Evolutionary conservation across 2,329 filamentous ascomycete genomes (phyloP), one percentile per base, ranked within the genome.

Genomic region (Fusarium compactum): DNA sequence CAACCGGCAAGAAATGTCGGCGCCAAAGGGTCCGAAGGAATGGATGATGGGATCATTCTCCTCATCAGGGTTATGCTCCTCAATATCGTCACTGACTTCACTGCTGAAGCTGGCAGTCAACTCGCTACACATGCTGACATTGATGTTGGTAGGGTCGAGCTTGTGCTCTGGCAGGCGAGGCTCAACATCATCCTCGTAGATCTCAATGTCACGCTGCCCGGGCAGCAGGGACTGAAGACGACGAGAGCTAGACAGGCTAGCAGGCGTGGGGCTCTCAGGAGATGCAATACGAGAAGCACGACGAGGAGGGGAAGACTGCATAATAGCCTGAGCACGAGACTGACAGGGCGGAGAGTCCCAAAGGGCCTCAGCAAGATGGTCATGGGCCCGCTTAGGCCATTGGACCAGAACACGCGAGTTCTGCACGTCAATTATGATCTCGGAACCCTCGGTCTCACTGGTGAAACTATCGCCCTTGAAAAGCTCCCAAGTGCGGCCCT

Each of bases 361-460:
- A 14, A 86, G 89, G n/a, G 89, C 90, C 71, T 93, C 90, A 12
- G 89, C 90, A 66, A 88, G 82, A 66, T 83, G 83, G 27, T 82
- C 86, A 76, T 81, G 76, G 84, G 79, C 75, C 82, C 78, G 85
- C 80, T 82, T 88, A 46, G 96, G 96, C 95, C 96, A 98, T 77
- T 91, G 89, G 67, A 99, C 84, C 79, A 97, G 86, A 46, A 98
- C 94, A 69, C 96, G 92, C 57, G 94, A 91, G 78, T 97, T 95
- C 76, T 97, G 94, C 44, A 98, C 94, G 79, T 98, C 95, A 69
- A 99, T 84, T 90, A 99, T 97, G 79, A 99, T 94, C 76, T 97
- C 94, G 20, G 90, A 90, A 71, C 91, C 89, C 77, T 95, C 93
- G 30, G 94, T 95, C 81, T 97, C 93, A 62, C 94, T 97, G 48